phyloP scores from a whole-genome alignment of 208 protist genomes.

The Wallacemonas sp. region DNA sequence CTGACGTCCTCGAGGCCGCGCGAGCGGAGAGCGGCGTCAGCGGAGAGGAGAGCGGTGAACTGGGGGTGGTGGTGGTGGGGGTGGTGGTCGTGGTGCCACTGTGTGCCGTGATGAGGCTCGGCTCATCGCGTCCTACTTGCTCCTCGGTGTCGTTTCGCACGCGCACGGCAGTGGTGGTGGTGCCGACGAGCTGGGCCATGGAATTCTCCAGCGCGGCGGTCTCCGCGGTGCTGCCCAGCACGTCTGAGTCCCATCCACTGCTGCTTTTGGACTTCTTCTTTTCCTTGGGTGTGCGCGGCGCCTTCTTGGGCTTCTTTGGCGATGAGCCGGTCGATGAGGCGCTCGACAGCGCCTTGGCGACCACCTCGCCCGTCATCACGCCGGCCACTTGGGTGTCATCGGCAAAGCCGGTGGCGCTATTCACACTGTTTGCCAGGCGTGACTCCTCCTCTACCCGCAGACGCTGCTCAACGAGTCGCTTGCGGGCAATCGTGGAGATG shows the following conservation, averaged over 20 bases:
- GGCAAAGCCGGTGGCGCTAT: not conserved
- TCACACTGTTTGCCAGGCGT: not conserved
- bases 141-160: not conserved
- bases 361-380: not conserved
- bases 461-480: constrained; percentile 9
- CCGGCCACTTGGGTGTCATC: not conserved
- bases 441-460: constrained; percentile 8
- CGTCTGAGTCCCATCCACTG: not conserved
- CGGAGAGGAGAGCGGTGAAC: no score
- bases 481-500: constrained; percentile 8
- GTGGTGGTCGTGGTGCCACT: not conserved
- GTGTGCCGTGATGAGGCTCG: no score
- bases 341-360: not conserved
- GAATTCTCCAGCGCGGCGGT: constrained; percentile 6
- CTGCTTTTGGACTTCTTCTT: not conserved
- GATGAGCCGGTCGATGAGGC: not conserved
- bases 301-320: not conserved
- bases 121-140: not conserved
- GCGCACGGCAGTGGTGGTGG: not conserved
- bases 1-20: no score
- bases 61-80: not conserved
- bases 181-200: not conserved
- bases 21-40: no score
- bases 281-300: not conserved
- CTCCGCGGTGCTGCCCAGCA: not conserved